Conservation (phyloP, 768 basidiomycete species). For the Punctularia strigosozonata region DNA sequence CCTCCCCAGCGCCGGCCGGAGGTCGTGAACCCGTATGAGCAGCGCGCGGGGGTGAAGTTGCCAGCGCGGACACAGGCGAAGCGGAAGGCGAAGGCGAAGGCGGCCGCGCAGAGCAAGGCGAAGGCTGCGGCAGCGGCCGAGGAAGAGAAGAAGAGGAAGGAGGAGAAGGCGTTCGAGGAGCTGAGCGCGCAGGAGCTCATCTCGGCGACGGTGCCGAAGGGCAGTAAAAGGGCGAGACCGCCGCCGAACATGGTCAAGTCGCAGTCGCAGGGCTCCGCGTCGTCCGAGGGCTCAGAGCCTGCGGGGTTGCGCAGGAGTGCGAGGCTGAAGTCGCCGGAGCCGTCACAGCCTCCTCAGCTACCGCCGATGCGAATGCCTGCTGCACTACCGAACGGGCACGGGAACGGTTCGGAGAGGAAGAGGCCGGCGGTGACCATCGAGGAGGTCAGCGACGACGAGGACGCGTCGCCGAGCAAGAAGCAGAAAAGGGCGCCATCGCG, state of each 20-base stretch:
- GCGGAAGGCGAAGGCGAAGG: constrained; percentile 27
- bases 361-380: too few species aligned
- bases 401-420: constrained; percentile 12
- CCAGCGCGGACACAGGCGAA: constrained; percentile 25
- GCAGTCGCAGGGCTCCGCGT: constrained; percentile 5
- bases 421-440: constrained; percentile 16
- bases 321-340: neutral
- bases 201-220: constrained; percentile 70
- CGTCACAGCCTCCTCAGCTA: neutral
- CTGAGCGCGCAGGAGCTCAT: constrained; percentile 57
- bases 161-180: constrained; percentile 13
- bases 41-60: constrained; percentile 30
- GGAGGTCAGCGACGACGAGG: constrained; percentile 26
- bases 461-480: constrained; percentile 30
- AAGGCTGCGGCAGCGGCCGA: constrained; percentile 15
- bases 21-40: constrained; percentile 70
- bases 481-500: constrained; percentile 20
- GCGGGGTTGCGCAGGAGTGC: constrained; percentile 6
- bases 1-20: constrained; percentile 48
- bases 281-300: neutral
- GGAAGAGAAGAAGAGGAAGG: constrained; percentile 13
- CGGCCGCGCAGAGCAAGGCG: constrained; percentile 14
- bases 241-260: constrained; percentile 41
- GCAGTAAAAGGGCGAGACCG: constrained; percentile 68
- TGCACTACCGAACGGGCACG: too few species aligned